Conservation (phyloP, 2,329 filamentous ascomycete genomes). For the Nannizziopsis arthrosporioides region DNA sequence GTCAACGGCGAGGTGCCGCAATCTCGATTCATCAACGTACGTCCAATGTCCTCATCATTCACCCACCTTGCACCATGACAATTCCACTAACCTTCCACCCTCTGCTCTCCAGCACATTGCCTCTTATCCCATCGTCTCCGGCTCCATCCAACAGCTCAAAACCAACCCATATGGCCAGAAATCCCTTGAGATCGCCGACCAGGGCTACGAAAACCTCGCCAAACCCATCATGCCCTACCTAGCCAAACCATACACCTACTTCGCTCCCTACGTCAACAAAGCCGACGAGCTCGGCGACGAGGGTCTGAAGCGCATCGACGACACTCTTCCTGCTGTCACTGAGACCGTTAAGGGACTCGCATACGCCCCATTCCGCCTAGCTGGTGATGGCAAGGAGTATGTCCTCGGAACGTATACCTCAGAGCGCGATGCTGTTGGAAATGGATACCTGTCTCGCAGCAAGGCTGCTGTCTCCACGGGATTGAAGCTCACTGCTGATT, state of each 20-base stretch:
- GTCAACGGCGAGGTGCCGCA: conserved; percentile 42
- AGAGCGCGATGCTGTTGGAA: conserved; percentile 39
- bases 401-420: conserved; percentile 33
- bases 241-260: conserved; percentile 64
- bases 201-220: conserved; percentile 63
- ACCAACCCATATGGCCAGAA: conserved; percentile 71
- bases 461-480: conserved; percentile 60
- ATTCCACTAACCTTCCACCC: neutral
- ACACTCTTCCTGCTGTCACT: conserved; percentile 60
- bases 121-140: conserved; percentile 72
- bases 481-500: conserved; percentile 55
- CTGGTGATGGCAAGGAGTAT: conserved; percentile 43
- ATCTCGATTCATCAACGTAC: conserved; percentile 37
- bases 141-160: conserved; percentile 67
- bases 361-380: conserved; percentile 52
- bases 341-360: conserved; percentile 51
- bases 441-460: conserved; percentile 49
- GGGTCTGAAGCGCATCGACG: conserved; percentile 57
- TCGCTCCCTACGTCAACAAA: conserved; percentile 72
- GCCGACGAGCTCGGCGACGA: conserved; percentile 66
- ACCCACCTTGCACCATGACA: conserved; percentile 9
- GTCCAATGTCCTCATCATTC: conserved; percentile 33
- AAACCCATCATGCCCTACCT: conserved; percentile 70
- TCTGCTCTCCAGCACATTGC: conserved; percentile 55
- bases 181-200: conserved; percentile 63